These are phyloP conservation scores for Royoungia palumana DNA, from an alignment of 768 basidiomycete species.

Conservation along the genomic window DNA sequence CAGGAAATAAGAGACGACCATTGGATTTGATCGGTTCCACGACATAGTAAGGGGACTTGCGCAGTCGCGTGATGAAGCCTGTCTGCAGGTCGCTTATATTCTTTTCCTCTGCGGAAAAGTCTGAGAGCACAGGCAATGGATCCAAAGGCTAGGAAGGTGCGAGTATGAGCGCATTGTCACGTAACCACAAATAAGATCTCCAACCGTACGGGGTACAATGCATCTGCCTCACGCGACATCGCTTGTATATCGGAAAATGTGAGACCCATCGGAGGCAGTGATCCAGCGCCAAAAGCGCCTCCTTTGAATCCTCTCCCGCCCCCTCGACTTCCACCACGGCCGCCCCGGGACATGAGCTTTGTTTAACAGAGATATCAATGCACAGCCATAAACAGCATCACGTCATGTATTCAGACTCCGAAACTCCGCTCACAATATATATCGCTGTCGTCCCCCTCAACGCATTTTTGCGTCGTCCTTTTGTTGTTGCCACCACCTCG, in stretches of 20 bases:
- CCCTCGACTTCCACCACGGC: constrained; percentile 46
- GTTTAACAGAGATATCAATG: neutral
- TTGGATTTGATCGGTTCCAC: constrained; percentile 66
- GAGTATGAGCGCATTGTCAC: constrained; percentile 17
- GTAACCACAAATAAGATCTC: constrained; percentile 18
- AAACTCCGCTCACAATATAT: constrained; percentile 26
- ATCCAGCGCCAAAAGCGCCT: constrained; percentile 34
- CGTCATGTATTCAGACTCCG: constrained; percentile 17
- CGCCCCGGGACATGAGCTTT: constrained; percentile 47
- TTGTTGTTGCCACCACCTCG: constrained; percentile 24
- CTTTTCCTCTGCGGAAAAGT: constrained; percentile 63
- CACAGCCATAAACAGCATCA: constrained; percentile 12
- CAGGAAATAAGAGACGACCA: constrained; percentile 35
- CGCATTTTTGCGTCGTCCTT: constrained; percentile 26
- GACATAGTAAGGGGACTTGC: constrained; percentile 71
- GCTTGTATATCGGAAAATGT: constrained; percentile 77
- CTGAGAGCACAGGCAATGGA: constrained; percentile 63
- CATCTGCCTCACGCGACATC: constrained; percentile 71
- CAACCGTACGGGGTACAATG: constrained; percentile 74
- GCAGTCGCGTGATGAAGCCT: constrained; percentile 61
- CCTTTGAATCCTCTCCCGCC: constrained; percentile 63
- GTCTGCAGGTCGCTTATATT: constrained; percentile 63
- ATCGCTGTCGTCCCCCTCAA: constrained; percentile 2
- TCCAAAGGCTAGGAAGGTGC: constrained; percentile 51
- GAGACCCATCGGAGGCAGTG: constrained; percentile 71